Conservation (phyloP, 345 rosid genomes). For the Brassica nigra region DNA sequence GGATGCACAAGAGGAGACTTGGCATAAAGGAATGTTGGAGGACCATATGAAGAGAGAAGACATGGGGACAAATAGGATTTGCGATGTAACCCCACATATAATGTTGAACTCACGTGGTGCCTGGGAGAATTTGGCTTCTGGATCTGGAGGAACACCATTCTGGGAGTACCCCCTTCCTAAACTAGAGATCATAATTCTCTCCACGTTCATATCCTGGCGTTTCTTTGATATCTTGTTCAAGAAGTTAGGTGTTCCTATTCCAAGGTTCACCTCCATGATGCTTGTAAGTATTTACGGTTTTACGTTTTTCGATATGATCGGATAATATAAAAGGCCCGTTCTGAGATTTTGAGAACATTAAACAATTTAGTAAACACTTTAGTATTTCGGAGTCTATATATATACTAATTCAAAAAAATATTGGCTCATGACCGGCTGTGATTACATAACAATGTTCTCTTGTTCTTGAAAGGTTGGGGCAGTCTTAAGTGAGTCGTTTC, state of each 20-base stretch:
- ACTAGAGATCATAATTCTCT: conserved; percentile 29
- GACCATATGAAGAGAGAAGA: conserved; percentile 2
- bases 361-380: background rate
- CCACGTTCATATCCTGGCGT: conserved; percentile 30
- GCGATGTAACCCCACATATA: conserved; percentile 26
- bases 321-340: background rate
- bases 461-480: conserved; percentile 34
- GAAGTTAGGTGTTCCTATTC: conserved; percentile 33
- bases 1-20: conserved; percentile 16
- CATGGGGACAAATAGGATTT: background rate
- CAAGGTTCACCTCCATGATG: conserved; percentile 41
- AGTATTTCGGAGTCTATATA: background rate
- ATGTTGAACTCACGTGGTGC: conserved; percentile 35
- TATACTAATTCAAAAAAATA: no score
- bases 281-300: conserved; percentile 31
- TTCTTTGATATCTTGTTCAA: conserved; percentile 36
- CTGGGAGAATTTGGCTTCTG: conserved; percentile 11
- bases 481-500: conserved; percentile 3
- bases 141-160: background rate
- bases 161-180: conserved; percentile 41
- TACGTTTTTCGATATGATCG: background rate
- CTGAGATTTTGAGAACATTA: background rate
- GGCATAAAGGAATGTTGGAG: conserved; percentile 14
- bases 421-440: background rate
- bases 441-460: conserved; percentile 4